Evolutionary conservation across 169 alveolate species (phyloP).

Genomic region (Toxoplasma gondii): DNA sequence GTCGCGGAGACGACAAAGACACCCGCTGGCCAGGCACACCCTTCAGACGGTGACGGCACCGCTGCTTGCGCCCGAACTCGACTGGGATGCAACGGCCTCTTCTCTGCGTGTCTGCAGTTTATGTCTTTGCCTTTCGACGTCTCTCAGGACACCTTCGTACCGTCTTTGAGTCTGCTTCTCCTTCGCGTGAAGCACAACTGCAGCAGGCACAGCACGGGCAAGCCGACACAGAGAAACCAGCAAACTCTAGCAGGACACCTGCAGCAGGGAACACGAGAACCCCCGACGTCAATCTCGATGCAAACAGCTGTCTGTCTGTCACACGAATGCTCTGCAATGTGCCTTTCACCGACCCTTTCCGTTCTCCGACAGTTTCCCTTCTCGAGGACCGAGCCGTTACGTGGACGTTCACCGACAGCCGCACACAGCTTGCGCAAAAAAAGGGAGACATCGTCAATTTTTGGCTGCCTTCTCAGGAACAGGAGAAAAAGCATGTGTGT

Average conservation of each 20-base stretch:
- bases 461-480: no score
- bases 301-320: no score
- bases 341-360: no score
- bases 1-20: not conserved
- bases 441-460: no score
- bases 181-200: not conserved
- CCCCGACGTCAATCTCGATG: no score
- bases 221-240: not conserved
- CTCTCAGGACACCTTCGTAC: conserved; percentile 16
- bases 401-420: no score
- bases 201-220: not conserved
- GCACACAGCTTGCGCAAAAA: no score
- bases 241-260: not conserved
- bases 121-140: not conserved
- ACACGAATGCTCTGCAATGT: no score
- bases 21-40: not conserved
- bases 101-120: not conserved
- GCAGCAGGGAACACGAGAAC: not conserved
- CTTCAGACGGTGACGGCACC: not conserved
- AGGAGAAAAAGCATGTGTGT: no score
- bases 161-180: not conserved
- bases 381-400: no score
- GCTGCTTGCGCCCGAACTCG: not conserved
- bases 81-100: not conserved
- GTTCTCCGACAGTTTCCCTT: no score